Percentiles rank a stretch among this genome's conserved stretches.
Conservation (phyloP, 352 stramenopile species). For the Globisporangium acanthophoron region DNA sequence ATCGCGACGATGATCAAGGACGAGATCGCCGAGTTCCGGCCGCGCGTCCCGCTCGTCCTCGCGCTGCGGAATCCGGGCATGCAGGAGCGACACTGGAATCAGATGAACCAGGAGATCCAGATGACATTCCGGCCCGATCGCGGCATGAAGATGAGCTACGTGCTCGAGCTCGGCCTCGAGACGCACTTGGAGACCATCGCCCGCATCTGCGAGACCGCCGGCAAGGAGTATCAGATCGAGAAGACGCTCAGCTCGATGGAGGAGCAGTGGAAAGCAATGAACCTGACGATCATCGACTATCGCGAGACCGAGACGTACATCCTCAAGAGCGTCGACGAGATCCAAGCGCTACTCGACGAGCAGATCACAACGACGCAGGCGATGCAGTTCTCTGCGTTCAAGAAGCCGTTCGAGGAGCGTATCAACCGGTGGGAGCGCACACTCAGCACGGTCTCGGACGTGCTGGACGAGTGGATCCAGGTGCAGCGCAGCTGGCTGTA, state of each 20-base stretch:
- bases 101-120: constrained; percentile 86
- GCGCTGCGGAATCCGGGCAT: constrained; percentile 91
- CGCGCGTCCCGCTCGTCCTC: constrained; percentile 87
- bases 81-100: constrained; percentile 91
- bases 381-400: constrained; percentile 95
- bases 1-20: constrained; percentile 88
- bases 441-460: constrained; percentile 88
- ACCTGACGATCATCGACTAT: constrained; percentile 86
- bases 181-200: constrained; percentile 86
- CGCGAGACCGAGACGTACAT: constrained; percentile 92
- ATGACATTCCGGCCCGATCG: constrained; percentile 84
- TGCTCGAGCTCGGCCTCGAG: constrained; percentile 81
- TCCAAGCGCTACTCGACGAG: constrained; percentile 91
- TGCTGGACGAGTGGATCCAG: constrained; percentile 93
- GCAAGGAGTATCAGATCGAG: constrained; percentile 95
- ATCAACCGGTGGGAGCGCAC: constrained; percentile 91
- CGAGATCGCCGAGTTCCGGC: constrained; percentile 87
- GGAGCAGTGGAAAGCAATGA: constrained; percentile 83
- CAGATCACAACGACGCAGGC: constrained; percentile 95
- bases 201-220: constrained; percentile 90
- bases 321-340: constrained; percentile 92
- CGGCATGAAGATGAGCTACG: constrained; percentile 75
- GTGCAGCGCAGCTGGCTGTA: constrained; percentile 96
- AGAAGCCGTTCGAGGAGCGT: constrained; percentile 91
- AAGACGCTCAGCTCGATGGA: constrained; percentile 92